Evolutionary conservation across 768 basidiomycete genomes (phyloP), one percentile per base, ranked within the genome.

Genomic region (Dentipellis fragilis): DNA sequence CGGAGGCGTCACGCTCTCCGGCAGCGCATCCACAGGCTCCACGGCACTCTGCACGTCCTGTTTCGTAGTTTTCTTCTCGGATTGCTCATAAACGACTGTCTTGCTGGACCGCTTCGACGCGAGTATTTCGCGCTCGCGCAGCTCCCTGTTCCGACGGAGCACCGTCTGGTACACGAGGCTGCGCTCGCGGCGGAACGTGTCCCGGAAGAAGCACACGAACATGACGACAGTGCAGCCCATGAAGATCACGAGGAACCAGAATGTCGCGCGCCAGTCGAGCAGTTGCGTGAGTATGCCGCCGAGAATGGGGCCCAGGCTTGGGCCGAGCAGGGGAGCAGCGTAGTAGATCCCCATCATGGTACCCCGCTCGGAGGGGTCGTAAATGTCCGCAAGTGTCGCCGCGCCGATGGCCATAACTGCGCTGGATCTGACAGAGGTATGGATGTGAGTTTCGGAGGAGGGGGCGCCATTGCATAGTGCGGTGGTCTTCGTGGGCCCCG

Each of bases 141-240:
- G 54, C 10, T 66, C 64, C 45, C 67, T 67, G 5, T 72, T 55
- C 16, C 76, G 73, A 49, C 74, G 69, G 45, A 89, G 70, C 0
- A 83, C 82, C 38, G 75, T 74, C 65, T 89, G 87, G 67, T 93
- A 95, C 2, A 81, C 80, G 21, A 87, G 69, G 54, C 90, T 93
- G 46, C 93, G 84, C 63, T 93, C 89, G 54, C 77, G 72, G 16
- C 91, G 79, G 71, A 89, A 94, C 0, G 90, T 90, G 63, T 94
- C 91, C 56, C 79, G 80, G 72, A 93, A 89, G 64, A 85, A 72
- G 21, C 84, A 67, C 36, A 85, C 54, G 67, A 90, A 89, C 17
- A 74, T 69, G 39, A 81, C 46, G 51, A 80, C 72, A 51, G 77
- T 78, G 36, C 75, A 29, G 1, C 80, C 81, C 9, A 79, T 79